phyloP scores from a whole-genome alignment of 352 stramenopile genomes.

The Elongisporangium senticosum region DNA sequence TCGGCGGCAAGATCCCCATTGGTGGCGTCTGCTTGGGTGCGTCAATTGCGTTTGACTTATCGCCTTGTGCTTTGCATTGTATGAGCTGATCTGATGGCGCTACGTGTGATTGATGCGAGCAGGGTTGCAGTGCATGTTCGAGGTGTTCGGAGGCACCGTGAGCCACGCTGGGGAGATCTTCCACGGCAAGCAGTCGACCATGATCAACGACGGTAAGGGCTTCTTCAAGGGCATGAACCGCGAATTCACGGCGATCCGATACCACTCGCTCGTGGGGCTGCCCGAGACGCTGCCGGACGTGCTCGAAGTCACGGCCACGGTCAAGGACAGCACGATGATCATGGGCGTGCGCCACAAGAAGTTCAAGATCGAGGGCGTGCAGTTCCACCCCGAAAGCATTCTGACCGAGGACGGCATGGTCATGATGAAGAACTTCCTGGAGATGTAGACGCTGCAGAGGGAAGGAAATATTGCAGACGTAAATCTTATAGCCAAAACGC shows the following conservation, averaged over 20 bases:
- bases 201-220: slow-evolving; percentile 79
- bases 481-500: slow-evolving; percentile 1
- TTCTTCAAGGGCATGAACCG: slow-evolving; percentile 77
- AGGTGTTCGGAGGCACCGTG: slow-evolving; percentile 84
- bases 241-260: slow-evolving; percentile 81
- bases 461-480: neutral
- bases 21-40: slow-evolving; percentile 72
- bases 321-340: slow-evolving; percentile 84
- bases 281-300: slow-evolving; percentile 74
- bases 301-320: slow-evolving; percentile 75
- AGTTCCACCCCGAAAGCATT: slow-evolving; percentile 88
- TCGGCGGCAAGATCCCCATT: slow-evolving; percentile 79
- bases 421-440: slow-evolving; percentile 86
- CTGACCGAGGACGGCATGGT: slow-evolving; percentile 75
- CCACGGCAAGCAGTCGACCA: slow-evolving; percentile 83
- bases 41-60: neutral
- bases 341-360: slow-evolving; percentile 86
- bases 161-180: slow-evolving; percentile 84
- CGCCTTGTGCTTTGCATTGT: neutral
- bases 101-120: neutral
- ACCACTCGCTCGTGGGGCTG: slow-evolving; percentile 83
- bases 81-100: neutral
- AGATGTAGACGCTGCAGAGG: slow-evolving; percentile 47
- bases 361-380: slow-evolving; percentile 82
- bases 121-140: slow-evolving; percentile 84